A percentile compares a stretch with the other conserved stretches of the same genome.
phyloP scores from a whole-genome alignment of 164 flowering plant species.

The Magnolia officinalis region DNA sequence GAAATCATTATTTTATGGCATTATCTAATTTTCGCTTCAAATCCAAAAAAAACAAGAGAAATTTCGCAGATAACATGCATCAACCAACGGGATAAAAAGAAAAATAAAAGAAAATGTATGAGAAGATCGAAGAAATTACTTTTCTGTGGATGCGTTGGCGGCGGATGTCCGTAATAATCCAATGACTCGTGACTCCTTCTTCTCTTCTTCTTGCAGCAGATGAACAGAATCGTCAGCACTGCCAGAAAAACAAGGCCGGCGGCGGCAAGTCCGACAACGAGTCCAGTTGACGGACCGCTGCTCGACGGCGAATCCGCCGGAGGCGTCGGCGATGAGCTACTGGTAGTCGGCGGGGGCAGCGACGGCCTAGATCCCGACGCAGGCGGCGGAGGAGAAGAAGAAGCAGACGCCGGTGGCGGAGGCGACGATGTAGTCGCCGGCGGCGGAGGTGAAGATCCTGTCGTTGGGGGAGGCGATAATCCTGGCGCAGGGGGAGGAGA shows the following conservation, averaged over 20 bases:
- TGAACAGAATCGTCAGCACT: slow-evolving; percentile 34
- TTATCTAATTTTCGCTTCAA: neutral
- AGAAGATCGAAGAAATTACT: slow-evolving; percentile 19
- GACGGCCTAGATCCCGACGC: slow-evolving; percentile 17
- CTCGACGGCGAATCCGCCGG: neutral
- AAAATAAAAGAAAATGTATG: neutral
- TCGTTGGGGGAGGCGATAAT: slow-evolving; percentile 8
- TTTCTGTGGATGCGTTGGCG: slow-evolving; percentile 31
- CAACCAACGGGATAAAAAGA: neutral
- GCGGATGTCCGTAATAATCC: slow-evolving; percentile 41
- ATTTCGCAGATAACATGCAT: neutral
- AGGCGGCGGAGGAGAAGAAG: slow-evolving; percentile 6
- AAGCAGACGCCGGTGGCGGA: slow-evolving; percentile 21
- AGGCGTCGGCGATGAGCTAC: slow-evolving; percentile 20
- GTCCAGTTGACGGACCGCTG: slow-evolving; percentile 33
- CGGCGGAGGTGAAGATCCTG: slow-evolving; percentile 5
- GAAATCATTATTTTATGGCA: too few relatives aligned
- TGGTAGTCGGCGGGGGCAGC: neutral
- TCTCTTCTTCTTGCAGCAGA: slow-evolving; percentile 56
- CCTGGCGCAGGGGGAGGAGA: slow-evolving; percentile 13
- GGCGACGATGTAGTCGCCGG: slow-evolving; percentile 13
- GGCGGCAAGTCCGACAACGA: slow-evolving; percentile 57
- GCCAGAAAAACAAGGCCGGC: slow-evolving; percentile 47
- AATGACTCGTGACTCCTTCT: slow-evolving; percentile 32
- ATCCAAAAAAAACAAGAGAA: neutral